Base-by-base conservation (phyloP, 768 basidiomycete species). In the Neoboletus brunneissimus region DNA sequence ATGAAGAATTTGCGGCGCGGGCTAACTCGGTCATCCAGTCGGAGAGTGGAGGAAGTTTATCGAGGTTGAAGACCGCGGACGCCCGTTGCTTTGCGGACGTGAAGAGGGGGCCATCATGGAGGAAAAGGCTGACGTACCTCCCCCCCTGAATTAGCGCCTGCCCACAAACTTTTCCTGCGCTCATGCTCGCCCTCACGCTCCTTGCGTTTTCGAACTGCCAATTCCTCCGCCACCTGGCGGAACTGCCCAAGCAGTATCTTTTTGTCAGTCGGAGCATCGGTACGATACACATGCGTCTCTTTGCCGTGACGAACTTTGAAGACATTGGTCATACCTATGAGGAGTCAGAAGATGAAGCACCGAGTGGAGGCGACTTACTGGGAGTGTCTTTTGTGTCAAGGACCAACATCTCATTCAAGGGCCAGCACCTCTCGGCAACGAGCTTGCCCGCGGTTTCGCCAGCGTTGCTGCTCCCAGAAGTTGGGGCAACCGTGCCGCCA, bases 361-460 rank as follows among this genome's bases (percentile, higher is more conserved):
- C 5, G 6, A 49, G 23, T 18, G 53, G 34, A 45, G n/a, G 15
- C n/a, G 16, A 61, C 87, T 61, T 55, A 95, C 95, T 88, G 6
- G 92, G 81, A 4, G 93, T 88, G 72, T 98, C 97, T 72, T 98
- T 98, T 34, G 96, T 92, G 70, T 99, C 97, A 20, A 96, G 80
- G 0, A 98, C 94, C 37, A 96, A 74, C 81, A 98, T 92, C 71
- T 99, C 97, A 62, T 85, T 90, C 67, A 98, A 75, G 9, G 88
- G 83, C 91, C 94, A 99, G 70, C 93, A 98, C 61, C 84, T 78
- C 66, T 98, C 96, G 0, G 96, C 97, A 2, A 96, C 91, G 35
- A 98, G 79, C 70, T 92, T 89, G 10, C 86, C 86, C 57, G 72
- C 72, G 0, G 78, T 79, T 29, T 83, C 85, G 49, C 86, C 81